phyloP scores from a whole-genome alignment of 148 eudicot species.

The Pharnaceum exiguum region DNA sequence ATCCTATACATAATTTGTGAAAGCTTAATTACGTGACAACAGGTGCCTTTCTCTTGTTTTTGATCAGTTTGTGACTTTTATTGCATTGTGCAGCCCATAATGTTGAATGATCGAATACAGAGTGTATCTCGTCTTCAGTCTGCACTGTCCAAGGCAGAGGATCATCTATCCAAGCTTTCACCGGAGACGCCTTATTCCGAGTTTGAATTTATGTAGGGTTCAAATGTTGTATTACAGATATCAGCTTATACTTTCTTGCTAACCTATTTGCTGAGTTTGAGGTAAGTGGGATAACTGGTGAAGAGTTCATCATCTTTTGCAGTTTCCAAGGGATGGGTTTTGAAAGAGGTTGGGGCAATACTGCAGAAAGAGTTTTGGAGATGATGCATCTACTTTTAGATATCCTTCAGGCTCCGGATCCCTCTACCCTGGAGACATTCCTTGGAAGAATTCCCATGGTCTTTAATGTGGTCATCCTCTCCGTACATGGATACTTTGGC shows the following conservation, averaged over 20 bases:
- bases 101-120: conserved; percentile 87
- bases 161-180: conserved; percentile 59
- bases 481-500: conserved; percentile 92
- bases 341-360: conserved; percentile 97
- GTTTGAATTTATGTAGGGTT: conserved; percentile 66
- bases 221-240: background rate
- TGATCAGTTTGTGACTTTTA: too few relatives aligned
- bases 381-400: conserved; percentile 95
- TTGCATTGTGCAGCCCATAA: conserved; percentile 50
- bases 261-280: background rate
- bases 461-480: conserved; percentile 86
- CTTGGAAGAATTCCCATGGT: conserved; percentile 97
- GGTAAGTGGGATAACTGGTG: background rate
- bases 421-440: conserved; percentile 73
- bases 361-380: conserved; percentile 60
- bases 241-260: background rate
- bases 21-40: too few relatives aligned
- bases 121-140: conserved; percentile 66
- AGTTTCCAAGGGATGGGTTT: conserved; percentile 94
- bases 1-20: too few relatives aligned
- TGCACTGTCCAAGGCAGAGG: conserved; percentile 76
- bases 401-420: conserved; percentile 97
- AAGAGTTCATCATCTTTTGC: background rate
- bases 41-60: too few relatives aligned
- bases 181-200: conserved; percentile 72